A percentile compares a stretch with the other conserved stretches of the same genome.
Conservation (phyloP, 768 basidiomycete genomes). For the Podaxis sp. region DNA sequence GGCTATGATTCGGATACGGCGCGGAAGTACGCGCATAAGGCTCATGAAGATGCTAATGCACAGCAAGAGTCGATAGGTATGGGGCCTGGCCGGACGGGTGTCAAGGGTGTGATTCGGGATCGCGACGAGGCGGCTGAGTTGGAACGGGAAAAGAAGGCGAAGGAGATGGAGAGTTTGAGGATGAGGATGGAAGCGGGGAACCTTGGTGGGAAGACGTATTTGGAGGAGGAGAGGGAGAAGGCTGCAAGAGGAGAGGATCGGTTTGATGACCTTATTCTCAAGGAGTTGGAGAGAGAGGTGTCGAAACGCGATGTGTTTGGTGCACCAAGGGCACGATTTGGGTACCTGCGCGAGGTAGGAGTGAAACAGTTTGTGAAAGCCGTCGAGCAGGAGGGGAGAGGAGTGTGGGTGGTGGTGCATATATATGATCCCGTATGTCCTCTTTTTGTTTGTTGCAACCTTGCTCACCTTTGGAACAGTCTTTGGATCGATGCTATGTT, state of each 20-base stretch:
- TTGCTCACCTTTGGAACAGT: slow-evolving; percentile 37
- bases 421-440: slow-evolving; percentile 74
- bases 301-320: slow-evolving; percentile 46
- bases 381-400: slow-evolving; percentile 67
- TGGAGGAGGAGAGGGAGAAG: slow-evolving; percentile 75
- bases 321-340: slow-evolving; percentile 56
- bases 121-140: slow-evolving; percentile 63
- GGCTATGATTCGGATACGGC: slow-evolving; percentile 44
- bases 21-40: slow-evolving; percentile 32
- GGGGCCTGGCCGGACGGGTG: slow-evolving; percentile 84
- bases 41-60: slow-evolving; percentile 27
- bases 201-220: slow-evolving; percentile 67
- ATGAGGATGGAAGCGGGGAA: slow-evolving; percentile 60
- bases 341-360: slow-evolving; percentile 81
- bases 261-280: slow-evolving; percentile 42
- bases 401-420: slow-evolving; percentile 83
- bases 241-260: slow-evolving; percentile 40
- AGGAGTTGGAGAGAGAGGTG: slow-evolving; percentile 37
- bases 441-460: background rate
- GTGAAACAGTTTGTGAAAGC: slow-evolving; percentile 68
- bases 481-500: slow-evolving; percentile 68
- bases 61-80: slow-evolving; percentile 68
- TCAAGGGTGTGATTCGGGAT: slow-evolving; percentile 87
- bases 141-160: slow-evolving; percentile 48
- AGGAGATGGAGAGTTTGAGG: slow-evolving; percentile 52